Base-by-base conservation (phyloP, 2,329 filamentous ascomycete species). In the Fusarium penzigii region DNA sequence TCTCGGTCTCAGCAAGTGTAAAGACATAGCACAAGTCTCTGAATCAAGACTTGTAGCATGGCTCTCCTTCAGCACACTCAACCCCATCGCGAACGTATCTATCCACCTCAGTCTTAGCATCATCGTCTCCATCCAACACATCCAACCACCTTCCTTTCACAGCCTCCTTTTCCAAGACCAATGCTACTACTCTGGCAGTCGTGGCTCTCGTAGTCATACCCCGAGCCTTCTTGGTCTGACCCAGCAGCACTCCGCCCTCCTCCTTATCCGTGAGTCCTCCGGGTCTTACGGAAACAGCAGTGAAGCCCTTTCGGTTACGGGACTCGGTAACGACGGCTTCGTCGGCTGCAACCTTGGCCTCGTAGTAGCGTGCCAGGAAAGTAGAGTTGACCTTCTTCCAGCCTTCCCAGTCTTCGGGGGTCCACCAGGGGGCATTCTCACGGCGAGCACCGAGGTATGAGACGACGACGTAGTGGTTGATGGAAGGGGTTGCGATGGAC, bases 381-480 rank as follows among this genome's bases (percentile, higher is more conserved):
- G 72, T 71, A 17, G 62, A 63, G 60, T 75, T 78, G 17, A 70
- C 62, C 47, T 76, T 68, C 39, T 63, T 58, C 63, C 63, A 65
- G 20, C 61, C 63, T n/a, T 68, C 61, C 75, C 76, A 82, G 49
- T 72, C 74, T 5, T 77, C 73, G 25, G 70, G 64, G 34, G 61
- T 65, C 77, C 78, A 84, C 80, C 81, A 85, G 2, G 74, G 5
- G 76, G 77, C 46, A 70, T 72, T n/a, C 17, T 55, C 49, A 5
- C 75, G 71, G 12, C 85, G 76, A 13, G 79, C 77, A 47, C 73
- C 72, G 5, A 84, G 67, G 52, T 84, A 83, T 0, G 82, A 85
- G 29, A 87, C 75, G 57, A 86, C 75, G 45, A 88, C 70, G 68
- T 85, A 86, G 53, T 82, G 79, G 11, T 71, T 81, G 51, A 86